Conservation (phyloP, 495 filamentous ascomycete species). For the Aspergillus taichungensis region DNA sequence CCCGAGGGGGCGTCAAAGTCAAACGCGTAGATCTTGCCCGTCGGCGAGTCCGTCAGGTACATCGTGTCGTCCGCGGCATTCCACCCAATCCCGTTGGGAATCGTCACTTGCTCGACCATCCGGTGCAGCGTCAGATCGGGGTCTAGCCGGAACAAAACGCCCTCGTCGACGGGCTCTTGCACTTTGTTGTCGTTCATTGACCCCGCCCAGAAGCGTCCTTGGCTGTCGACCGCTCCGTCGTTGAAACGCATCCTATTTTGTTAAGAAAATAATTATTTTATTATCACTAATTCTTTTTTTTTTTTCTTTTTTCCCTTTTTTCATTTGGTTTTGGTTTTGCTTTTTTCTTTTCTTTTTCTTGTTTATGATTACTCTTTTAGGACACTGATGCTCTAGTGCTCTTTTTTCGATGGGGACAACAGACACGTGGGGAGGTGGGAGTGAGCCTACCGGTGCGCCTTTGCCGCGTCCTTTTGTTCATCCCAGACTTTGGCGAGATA, state of each 20-base stretch:
- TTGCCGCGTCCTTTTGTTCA: conserved; percentile 33
- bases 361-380: too few relatives aligned
- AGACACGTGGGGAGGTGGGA: background rate
- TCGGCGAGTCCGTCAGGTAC: conserved; percentile 76
- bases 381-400: too few relatives aligned
- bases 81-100: conserved; percentile 82
- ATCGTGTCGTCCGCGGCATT: conserved; percentile 61
- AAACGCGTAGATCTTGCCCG: conserved; percentile 62
- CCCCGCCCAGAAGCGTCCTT: conserved; percentile 83
- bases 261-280: background rate
- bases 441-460: conserved; percentile 35
- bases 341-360: too few relatives aligned
- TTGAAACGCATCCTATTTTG: conserved; percentile 54
- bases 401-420: background rate
- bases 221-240: conserved; percentile 72
- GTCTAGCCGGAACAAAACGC: conserved; percentile 55
- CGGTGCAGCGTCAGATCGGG: conserved; percentile 51
- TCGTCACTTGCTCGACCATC: conserved; percentile 56
- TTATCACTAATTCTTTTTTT: background rate
- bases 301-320: background rate
- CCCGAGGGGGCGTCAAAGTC: conserved; percentile 61
- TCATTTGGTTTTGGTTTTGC: background rate
- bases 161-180: conserved; percentile 29
- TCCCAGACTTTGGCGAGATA: conserved; percentile 55
- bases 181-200: conserved; percentile 68